These are phyloP conservation scores for Lasiodiplodia sp. DNA, from an alignment of 2,329 filamentous ascomycete species.

Conservation along the genomic window DNA sequence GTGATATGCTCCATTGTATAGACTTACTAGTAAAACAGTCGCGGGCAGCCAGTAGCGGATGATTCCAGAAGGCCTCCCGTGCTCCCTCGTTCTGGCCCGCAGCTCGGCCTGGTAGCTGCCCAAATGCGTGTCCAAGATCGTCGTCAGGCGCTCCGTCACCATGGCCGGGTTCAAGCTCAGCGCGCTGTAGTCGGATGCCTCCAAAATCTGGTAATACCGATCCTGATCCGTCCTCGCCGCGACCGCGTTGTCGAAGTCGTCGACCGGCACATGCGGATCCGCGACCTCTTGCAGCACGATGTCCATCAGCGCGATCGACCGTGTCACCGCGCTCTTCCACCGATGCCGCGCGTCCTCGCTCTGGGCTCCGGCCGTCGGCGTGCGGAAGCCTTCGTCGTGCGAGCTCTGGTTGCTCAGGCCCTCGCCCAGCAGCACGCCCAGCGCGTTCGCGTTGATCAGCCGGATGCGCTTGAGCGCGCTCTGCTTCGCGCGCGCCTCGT, in stretches of 20 bases:
- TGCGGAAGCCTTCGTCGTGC: conserved; percentile 64
- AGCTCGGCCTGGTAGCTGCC: conserved; percentile 70
- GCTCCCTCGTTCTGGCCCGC: conserved; percentile 62
- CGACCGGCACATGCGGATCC: conserved; percentile 62
- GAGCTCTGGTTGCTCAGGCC: conserved; percentile 70
- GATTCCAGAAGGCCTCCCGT: conserved; percentile 77
- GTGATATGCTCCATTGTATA: no score
- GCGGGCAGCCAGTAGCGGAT: conserved; percentile 90
- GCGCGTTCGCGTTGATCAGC: conserved; percentile 81
- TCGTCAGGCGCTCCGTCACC: conserved; percentile 71
- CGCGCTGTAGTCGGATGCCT: conserved; percentile 38
- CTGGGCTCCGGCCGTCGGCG: conserved; percentile 48
- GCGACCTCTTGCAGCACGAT: conserved; percentile 78
- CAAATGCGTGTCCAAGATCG: conserved; percentile 73
- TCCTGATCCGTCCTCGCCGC: conserved; percentile 63
- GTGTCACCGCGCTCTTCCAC: conserved; percentile 79
- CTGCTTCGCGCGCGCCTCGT: conserved; percentile 79
- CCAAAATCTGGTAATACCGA: conserved; percentile 53
- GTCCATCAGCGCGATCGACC: conserved; percentile 85
- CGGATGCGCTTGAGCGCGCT: conserved; percentile 74
- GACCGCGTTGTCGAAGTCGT: conserved; percentile 64
- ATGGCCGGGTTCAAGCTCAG: conserved; percentile 55
- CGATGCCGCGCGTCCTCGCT: conserved; percentile 56
- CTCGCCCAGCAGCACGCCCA: conserved; percentile 88
- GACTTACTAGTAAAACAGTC: conserved; percentile 62